Percentiles rank a stretch among this genome's conserved stretches.
These are phyloP conservation scores for Achaetomium macrosporum DNA, from an alignment of 2,329 filamentous ascomycete species.

Conservation along the genomic window DNA sequence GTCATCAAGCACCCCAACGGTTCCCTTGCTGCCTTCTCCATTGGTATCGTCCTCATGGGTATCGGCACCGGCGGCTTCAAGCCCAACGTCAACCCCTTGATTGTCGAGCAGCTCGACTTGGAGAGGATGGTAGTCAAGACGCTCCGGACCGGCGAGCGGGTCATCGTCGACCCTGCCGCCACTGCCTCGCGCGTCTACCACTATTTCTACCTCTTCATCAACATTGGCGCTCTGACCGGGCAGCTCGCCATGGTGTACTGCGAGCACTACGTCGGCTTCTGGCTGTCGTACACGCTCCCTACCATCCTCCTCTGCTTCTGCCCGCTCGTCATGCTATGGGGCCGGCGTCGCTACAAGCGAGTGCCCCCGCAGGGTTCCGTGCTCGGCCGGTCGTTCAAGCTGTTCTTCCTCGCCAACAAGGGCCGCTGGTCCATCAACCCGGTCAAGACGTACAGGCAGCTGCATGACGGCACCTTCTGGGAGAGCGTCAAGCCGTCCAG, in stretches of 20 bases:
- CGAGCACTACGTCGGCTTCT: conserved; percentile 71
- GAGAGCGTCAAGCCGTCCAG: conserved; percentile 62
- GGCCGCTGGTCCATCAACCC: conserved; percentile 66
- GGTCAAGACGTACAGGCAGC: conserved; percentile 50
- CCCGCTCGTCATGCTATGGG: conserved; percentile 56
- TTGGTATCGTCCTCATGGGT: conserved; percentile 48
- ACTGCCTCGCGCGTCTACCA: conserved; percentile 60
- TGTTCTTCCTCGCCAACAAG: conserved; percentile 58
- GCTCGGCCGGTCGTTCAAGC: conserved; percentile 55
- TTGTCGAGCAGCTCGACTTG: conserved; percentile 59
- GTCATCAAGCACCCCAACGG: conserved; percentile 52
- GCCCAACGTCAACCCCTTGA: conserved; percentile 62
- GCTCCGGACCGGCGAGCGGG: conserved; percentile 50
- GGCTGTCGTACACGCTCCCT: conserved; percentile 62
- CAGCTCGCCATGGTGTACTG: conserved; percentile 65
- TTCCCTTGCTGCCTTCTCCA: conserved; percentile 56
- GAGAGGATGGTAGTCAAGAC: conserved; percentile 50
- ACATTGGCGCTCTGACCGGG: conserved; percentile 59
- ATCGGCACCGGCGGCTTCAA: conserved; percentile 72
- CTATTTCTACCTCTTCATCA: conserved; percentile 69
- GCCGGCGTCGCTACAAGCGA: conserved; percentile 52
- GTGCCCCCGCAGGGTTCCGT: conserved; percentile 61
- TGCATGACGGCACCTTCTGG: conserved; percentile 57
- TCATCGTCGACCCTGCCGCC: conserved; percentile 59
- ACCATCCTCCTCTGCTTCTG: conserved; percentile 59